These are phyloP conservation scores for Penicillium soppii DNA, from an alignment of 495 filamentous ascomycete genomes.

Conservation along the genomic window DNA sequence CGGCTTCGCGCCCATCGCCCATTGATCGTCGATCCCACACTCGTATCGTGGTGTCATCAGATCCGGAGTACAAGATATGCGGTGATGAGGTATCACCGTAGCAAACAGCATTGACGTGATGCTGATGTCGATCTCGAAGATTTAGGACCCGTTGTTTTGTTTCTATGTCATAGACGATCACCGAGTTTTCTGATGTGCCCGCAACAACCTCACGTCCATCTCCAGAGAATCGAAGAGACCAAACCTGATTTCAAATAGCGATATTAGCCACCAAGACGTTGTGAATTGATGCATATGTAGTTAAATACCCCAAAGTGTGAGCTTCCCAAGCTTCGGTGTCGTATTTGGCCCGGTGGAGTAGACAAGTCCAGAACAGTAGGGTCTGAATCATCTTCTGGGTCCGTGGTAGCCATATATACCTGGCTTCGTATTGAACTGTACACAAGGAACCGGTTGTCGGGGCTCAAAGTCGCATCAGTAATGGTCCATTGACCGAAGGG, in stretches of 20 bases:
- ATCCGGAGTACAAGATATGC: slow-evolving; percentile 94
- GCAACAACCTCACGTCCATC: slow-evolving; percentile 91
- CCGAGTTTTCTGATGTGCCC: slow-evolving; percentile 73
- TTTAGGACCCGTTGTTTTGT: slow-evolving; percentile 68
- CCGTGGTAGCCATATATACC: slow-evolving; percentile 83
- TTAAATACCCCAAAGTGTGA: slow-evolving; percentile 52
- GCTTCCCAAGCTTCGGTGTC: slow-evolving; percentile 38
- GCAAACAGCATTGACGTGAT: slow-evolving; percentile 97
- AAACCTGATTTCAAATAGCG: slow-evolving; percentile 63
- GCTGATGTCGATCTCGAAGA: slow-evolving; percentile 67
- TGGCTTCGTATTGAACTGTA: slow-evolving; percentile 82
- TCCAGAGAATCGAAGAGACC: slow-evolving; percentile 89
- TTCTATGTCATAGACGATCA: slow-evolving; percentile 95
- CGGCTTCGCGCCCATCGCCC: slow-evolving; percentile 82
- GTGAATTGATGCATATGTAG: neutral
- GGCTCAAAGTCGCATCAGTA: slow-evolving; percentile 88
- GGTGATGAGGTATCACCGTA: slow-evolving; percentile 88
- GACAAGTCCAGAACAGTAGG: slow-evolving; percentile 74
- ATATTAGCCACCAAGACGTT: neutral
- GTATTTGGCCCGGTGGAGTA: slow-evolving; percentile 39
- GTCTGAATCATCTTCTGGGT: slow-evolving; percentile 75
- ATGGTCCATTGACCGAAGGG: slow-evolving; percentile 91
- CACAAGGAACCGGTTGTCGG: slow-evolving; percentile 87
- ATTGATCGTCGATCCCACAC: slow-evolving; percentile 95
- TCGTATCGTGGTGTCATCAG: slow-evolving; percentile 69